These are phyloP conservation scores for Arthromyces matolae DNA, from an alignment of 768 basidiomycete genomes.

Conservation along the genomic window DNA sequence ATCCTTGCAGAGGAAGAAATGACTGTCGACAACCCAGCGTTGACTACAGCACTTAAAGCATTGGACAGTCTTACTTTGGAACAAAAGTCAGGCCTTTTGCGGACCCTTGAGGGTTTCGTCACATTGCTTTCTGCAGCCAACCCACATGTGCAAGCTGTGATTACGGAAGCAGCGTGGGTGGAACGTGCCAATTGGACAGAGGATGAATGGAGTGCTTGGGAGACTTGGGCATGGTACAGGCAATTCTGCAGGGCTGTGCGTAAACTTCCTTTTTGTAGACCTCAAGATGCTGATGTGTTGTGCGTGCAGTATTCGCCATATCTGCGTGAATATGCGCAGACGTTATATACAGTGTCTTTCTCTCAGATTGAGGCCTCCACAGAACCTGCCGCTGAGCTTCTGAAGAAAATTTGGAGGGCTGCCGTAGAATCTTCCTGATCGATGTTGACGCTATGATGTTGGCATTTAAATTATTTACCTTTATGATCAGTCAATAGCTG, in stretches of 20 bases:
- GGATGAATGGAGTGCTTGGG: slow-evolving; percentile 80
- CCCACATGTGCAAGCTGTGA: slow-evolving; percentile 48
- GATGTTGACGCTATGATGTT: too few species aligned
- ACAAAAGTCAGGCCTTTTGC: slow-evolving; percentile 68
- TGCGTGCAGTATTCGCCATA: slow-evolving; percentile 69
- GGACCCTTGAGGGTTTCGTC: slow-evolving; percentile 76
- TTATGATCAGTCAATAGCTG: too few species aligned
- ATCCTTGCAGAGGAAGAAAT: slow-evolving; percentile 35
- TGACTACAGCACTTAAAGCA: slow-evolving; percentile 72
- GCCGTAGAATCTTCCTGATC: slow-evolving; percentile 42
- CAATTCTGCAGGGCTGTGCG: slow-evolving; percentile 82
- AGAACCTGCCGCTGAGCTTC: slow-evolving; percentile 53
- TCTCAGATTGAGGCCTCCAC: slow-evolving; percentile 54
- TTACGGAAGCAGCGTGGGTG: slow-evolving; percentile 67
- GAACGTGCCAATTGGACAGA: slow-evolving; percentile 65
- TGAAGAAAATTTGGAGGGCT: slow-evolving; percentile 69
- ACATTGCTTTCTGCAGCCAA: slow-evolving; percentile 59
- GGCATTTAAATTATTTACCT: too few species aligned
- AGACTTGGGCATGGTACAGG: slow-evolving; percentile 88
- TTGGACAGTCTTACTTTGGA: slow-evolving; percentile 71
- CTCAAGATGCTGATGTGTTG: slow-evolving; percentile 3
- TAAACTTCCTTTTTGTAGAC: neutral
- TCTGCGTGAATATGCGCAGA: slow-evolving; percentile 68
- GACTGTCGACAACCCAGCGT: slow-evolving; percentile 58
- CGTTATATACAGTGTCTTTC: slow-evolving; percentile 67